These are phyloP conservation scores for Hymenoscyphus fraxineus DNA, from an alignment of 2,329 filamentous ascomycete genomes.

Conservation along the genomic window DNA sequence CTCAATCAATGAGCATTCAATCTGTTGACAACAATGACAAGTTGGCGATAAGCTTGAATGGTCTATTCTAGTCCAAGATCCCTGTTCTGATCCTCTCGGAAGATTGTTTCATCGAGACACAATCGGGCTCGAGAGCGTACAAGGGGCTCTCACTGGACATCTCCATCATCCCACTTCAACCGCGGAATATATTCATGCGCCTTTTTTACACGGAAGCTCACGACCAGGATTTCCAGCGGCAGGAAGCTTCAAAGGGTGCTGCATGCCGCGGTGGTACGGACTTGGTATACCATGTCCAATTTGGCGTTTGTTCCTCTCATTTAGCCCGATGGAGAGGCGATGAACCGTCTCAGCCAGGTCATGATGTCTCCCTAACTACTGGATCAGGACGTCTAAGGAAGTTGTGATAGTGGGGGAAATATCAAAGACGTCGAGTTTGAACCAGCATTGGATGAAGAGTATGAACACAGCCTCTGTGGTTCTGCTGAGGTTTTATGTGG, in stretches of 20 bases:
- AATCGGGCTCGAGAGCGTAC: constrained; percentile 18
- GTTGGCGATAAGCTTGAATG: constrained; percentile 2
- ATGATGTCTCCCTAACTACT: not conserved
- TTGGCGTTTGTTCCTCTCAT: constrained; percentile 12
- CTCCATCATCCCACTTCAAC: constrained; percentile 18
- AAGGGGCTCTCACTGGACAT: constrained; percentile 12
- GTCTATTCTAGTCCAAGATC: constrained; percentile 21
- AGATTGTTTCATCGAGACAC: constrained; percentile 33
- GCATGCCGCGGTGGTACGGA: constrained; percentile 13
- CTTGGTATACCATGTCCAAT: constrained; percentile 7
- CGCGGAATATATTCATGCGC: constrained; percentile 20
- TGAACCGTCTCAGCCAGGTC: constrained; percentile 16
- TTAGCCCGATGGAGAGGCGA: constrained; percentile 12
- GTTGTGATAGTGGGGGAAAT: not conserved
- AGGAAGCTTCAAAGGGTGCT: constrained; percentile 10
- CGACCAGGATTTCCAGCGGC: constrained; percentile 22
- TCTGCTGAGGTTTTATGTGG: constrained; percentile 4
- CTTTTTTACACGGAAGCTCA: constrained; percentile 8
- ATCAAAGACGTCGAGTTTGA: constrained; percentile 6
- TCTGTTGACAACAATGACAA: constrained; percentile 5
- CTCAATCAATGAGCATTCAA: not conserved
- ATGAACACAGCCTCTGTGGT: constrained; percentile 14
- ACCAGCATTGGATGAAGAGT: constrained; percentile 10
- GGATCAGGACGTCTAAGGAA: not conserved
- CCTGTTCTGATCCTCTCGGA: constrained; percentile 25